A percentile compares a stretch with the other conserved stretches of the same genome.
These are phyloP conservation scores for Raphanus sativus DNA, from an alignment of 345 rosid genomes.

Conservation along the genomic window DNA sequence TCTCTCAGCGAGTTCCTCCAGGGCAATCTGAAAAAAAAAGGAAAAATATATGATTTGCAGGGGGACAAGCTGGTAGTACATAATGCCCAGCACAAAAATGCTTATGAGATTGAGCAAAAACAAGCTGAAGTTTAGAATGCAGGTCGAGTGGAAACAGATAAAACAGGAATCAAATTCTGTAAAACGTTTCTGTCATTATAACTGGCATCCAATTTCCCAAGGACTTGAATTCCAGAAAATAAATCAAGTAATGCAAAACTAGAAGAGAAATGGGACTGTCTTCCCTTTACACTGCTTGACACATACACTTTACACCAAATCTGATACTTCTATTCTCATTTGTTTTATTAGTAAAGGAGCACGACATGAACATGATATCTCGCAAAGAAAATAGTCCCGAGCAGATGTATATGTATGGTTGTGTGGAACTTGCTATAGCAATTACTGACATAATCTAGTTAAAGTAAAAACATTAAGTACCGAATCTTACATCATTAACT, in stretches of 20 bases:
- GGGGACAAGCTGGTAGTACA: slow-evolving; percentile 17
- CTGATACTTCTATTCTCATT: slow-evolving; percentile 9
- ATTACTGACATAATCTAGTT: slow-evolving; percentile 12
- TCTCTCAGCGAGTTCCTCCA: slow-evolving; percentile 94
- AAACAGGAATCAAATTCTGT: background rate
- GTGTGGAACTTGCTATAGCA: slow-evolving; percentile 17
- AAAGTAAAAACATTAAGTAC: background rate
- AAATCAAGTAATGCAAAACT: background rate
- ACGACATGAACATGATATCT: background rate
- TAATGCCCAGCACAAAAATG: slow-evolving; percentile 10
- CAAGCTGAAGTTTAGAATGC: background rate
- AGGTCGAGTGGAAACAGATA: slow-evolving; percentile 11
- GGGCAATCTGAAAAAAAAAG: slow-evolving; percentile 64
- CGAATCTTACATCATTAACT: slow-evolving; percentile 59
- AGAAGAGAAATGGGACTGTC: no score
- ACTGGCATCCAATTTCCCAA: slow-evolving; percentile 6
- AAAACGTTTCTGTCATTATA: background rate
- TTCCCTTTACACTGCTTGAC: no score
- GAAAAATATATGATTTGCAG: background rate
- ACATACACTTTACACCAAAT: slow-evolving; percentile 1
- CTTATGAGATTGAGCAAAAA: slow-evolving; percentile 15
- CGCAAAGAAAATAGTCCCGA: slow-evolving; percentile 8
- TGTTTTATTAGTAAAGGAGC: background rate
- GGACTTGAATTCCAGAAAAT: slow-evolving; percentile 8
- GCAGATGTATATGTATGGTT: background rate